Base-by-base conservation (phyloP, 768 basidiomycete genomes). In the Lactifluus subvellereus region DNA sequence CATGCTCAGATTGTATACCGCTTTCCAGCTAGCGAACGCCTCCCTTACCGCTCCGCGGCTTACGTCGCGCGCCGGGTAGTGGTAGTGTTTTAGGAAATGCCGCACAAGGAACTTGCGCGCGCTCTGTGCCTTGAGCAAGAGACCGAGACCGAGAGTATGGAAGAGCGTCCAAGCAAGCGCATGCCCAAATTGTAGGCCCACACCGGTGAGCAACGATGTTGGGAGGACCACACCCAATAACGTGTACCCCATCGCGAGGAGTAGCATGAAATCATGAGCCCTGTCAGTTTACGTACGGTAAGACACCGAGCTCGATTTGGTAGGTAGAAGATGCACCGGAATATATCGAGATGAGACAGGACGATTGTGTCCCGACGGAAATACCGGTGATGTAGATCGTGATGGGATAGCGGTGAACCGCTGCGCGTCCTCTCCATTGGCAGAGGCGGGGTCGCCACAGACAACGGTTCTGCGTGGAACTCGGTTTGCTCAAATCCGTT, bases 11-110 rank as follows among this genome's bases (percentile, higher is more conserved):
- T 98, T 98, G 73, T 95, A 98, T 32, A 92, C 80, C 5, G 80
- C 80, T 74, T 98, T 98, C 94, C 95, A 99, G 73, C 97, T 98
- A 32, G 83, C 80, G 69, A 98, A 99, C 0, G 96, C 93, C 71
- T 99, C 97, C 43, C 86, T 80, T n/a, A 94, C 83, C 0, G 96
- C 95, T 51, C 86, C 84, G 61, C 85, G 80, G 5, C 83, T 84
- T 16, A 81, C 83, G 59, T 89, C 86, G 61, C 84, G 79, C 51
- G 79, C 77, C 13, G 86, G 82, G 73, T 98, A 98, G 69, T 93
- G 86, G 71, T 98, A 99, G 70, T 98, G 86, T 78, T 96, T 94
- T 69, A 97, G 75, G 72, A 89, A 98, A 73, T 99, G 97, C 66
- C 93, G 77, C 32, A 98, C 97, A 43, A 98, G 76, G 77, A 89